Conservation (phyloP, 352 stramenopile genomes). For the Pythium volutum region DNA sequence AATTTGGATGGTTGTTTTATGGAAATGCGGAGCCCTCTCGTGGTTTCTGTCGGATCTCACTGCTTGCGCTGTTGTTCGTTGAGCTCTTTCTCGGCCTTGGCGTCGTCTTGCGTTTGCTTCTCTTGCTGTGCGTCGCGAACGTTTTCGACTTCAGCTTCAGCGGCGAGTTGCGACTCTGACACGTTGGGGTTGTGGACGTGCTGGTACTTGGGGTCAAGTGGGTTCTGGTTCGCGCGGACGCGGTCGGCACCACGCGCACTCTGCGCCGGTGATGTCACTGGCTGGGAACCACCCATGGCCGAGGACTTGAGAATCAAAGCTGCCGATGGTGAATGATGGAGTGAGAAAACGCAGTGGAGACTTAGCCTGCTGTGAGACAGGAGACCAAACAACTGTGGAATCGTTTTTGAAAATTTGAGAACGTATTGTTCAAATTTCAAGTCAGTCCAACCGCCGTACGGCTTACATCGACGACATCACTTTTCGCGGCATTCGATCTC, state of each 20-base stretch:
- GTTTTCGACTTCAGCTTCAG: constrained; percentile 10
- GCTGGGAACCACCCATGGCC: constrained; percentile 9
- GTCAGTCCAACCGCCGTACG: neutral
- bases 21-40: too few relatives aligned
- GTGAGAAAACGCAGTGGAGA: neutral
- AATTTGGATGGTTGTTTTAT: too few relatives aligned
- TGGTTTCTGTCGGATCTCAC: neutral
- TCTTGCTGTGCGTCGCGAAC: neutral
- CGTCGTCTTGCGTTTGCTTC: neutral
- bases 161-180: constrained; percentile 11
- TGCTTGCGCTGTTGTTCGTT: neutral
- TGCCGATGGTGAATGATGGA: neutral
- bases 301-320: neutral
- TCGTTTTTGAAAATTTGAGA: neutral
- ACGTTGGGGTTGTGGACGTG: constrained; percentile 8
- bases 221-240: constrained; percentile 6
- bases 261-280: neutral
- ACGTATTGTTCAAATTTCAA: neutral
- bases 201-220: constrained; percentile 1
- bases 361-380: neutral
- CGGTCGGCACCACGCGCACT: neutral
- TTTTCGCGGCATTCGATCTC: neutral
- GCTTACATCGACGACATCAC: neutral
- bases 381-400: neutral
- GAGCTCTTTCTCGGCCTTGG: neutral